phyloP scores from a whole-genome alignment of 1,284 basidiomycete genomes.

The Boletus calvinii region DNA sequence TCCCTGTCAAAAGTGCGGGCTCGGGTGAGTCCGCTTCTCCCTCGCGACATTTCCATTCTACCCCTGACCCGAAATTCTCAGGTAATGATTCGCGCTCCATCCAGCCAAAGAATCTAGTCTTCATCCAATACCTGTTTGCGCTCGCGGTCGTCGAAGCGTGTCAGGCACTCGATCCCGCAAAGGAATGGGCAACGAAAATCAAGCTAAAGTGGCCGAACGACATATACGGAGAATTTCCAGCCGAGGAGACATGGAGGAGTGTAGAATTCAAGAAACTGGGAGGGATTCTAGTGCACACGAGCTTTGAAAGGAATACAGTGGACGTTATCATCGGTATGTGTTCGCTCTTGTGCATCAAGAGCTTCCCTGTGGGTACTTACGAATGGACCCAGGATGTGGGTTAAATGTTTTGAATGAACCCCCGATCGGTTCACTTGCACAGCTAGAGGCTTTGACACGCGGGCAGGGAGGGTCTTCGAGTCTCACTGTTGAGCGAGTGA shows the following conservation, averaged over 20 bases:
- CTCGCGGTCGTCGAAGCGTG: conserved; percentile 90
- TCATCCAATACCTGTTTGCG: conserved; percentile 94
- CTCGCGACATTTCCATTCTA: not conserved
- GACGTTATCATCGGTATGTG: conserved; percentile 78
- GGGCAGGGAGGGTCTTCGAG: conserved; percentile 16
- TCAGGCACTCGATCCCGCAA: conserved; percentile 45
- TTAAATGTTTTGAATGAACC: conserved; percentile 84
- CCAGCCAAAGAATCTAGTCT: conserved; percentile 75
- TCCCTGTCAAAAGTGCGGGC: conserved; percentile 40
- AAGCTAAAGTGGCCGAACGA: conserved; percentile 99
- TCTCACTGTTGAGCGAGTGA: conserved; percentile 72
- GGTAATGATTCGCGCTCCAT: conserved; percentile 31
- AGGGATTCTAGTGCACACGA: conserved; percentile 91
- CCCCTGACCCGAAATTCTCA: not conserved
- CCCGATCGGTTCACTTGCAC: conserved; percentile 82
- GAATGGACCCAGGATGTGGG: conserved; percentile 69
- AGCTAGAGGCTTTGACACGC: conserved; percentile 50
- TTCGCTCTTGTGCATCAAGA: not conserved
- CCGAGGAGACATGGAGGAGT: conserved; percentile 41
- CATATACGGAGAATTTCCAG: conserved; percentile 71
- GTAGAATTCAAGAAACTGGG: conserved; percentile 68
- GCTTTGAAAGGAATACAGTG: conserved; percentile 70
- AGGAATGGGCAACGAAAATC: conserved; percentile 54
- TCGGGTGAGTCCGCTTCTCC: conserved; percentile 9
- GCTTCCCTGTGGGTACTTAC: conserved; percentile 3